Percentiles rank a stretch among this genome's conserved stretches.
Conservation (phyloP, 441 rosid species). For the Syzygium syzygioides region DNA sequence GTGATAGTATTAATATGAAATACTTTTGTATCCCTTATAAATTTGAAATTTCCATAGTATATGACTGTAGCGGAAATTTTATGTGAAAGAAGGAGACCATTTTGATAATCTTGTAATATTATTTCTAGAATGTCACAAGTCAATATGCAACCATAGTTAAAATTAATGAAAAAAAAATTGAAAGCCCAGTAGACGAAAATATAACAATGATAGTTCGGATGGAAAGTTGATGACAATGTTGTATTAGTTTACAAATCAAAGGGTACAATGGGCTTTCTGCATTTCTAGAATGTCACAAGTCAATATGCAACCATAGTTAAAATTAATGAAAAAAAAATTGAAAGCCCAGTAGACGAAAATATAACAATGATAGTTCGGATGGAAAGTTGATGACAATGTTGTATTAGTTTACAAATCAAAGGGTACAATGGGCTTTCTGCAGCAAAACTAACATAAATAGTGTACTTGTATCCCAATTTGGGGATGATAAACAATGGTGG, state of each 20-base stretch:
- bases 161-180: neutral
- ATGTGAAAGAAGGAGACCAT: neutral
- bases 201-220: neutral
- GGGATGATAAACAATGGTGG: too few species aligned
- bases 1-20: neutral
- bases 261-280: too few species aligned
- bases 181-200: neutral
- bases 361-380: neutral
- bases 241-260: neutral
- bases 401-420: neutral
- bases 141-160: neutral
- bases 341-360: neutral
- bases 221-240: neutral
- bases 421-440: too few species aligned
- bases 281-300: neutral
- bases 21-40: neutral
- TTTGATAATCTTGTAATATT: neutral
- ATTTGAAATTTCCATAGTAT: neutral
- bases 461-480: too few species aligned
- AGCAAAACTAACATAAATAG: too few species aligned
- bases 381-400: neutral
- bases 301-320: neutral
- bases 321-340: neutral
- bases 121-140: neutral
- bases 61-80: neutral